Conservation (phyloP, 108 stramenopile genomes). For the Cyclostephanos tholiformis region DNA sequence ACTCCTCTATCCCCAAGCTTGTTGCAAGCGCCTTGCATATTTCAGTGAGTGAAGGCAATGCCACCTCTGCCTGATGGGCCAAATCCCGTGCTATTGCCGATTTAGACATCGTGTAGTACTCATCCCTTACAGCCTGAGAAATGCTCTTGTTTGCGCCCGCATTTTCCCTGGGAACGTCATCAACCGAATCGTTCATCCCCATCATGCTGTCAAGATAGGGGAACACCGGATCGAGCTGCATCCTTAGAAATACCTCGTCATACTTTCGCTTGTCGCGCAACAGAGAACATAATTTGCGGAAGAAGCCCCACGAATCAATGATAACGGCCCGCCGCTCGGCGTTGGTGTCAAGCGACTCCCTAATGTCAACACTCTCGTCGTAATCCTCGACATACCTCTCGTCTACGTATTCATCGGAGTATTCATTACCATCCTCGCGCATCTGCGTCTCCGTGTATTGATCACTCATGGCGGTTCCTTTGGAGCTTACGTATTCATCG, state of each 20-base stretch:
- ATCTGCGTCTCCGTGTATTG: slow-evolving; percentile 68
- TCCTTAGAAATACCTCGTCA: slow-evolving; percentile 77
- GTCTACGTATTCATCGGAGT: slow-evolving; percentile 62
- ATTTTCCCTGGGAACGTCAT: slow-evolving; percentile 56
- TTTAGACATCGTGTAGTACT: slow-evolving; percentile 65
- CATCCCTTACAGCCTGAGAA: slow-evolving; percentile 61
- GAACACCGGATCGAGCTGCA: slow-evolving; percentile 84
- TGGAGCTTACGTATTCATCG: too few species aligned
- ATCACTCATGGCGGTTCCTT: too few species aligned
- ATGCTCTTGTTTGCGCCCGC: slow-evolving; percentile 72
- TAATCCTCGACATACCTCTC: not conserved
- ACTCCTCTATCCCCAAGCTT: slow-evolving; percentile 83
- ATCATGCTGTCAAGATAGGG: slow-evolving; percentile 84
- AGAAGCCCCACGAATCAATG: slow-evolving; percentile 90
- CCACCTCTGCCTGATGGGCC: slow-evolving; percentile 63
- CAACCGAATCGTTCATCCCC: slow-evolving; percentile 81
- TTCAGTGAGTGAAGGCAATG: slow-evolving; percentile 73
- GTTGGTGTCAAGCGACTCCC: slow-evolving; percentile 37
- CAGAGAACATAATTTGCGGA: slow-evolving; percentile 82
- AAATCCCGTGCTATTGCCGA: slow-evolving; percentile 64
- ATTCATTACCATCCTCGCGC: slow-evolving; percentile 63
- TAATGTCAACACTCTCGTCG: not conserved
- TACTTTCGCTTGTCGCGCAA: slow-evolving; percentile 80
- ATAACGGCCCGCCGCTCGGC: slow-evolving; percentile 89
- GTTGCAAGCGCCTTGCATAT: slow-evolving; percentile 89